phyloP scores from a whole-genome alignment of 495 filamentous ascomycete genomes.

The Aspergillus heteromorphus region DNA sequence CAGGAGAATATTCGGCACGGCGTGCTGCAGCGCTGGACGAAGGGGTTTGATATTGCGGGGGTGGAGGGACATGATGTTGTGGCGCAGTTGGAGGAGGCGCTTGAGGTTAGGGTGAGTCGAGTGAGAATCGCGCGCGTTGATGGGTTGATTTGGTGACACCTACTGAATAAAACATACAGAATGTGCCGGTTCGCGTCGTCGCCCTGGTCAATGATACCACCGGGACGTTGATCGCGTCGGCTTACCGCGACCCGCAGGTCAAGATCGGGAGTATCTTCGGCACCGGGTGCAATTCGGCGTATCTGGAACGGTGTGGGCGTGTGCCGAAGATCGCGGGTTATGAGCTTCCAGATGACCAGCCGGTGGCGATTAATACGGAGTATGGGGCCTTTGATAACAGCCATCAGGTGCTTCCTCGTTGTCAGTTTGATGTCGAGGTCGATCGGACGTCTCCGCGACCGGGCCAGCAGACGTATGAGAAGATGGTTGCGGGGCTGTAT shows the following conservation, averaged over 20 bases:
- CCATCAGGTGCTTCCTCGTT: conserved; percentile 69
- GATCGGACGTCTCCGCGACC: conserved; percentile 37
- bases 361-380: conserved; percentile 95
- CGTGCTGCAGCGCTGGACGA: conserved; percentile 90
- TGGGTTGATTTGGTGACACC: background rate
- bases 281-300: conserved; percentile 93
- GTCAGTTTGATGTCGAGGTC: conserved; percentile 29
- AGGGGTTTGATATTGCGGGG: conserved; percentile 86
- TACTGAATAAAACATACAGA: conserved; percentile 40
- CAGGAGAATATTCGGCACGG: conserved; percentile 87
- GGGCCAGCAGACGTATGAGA: conserved; percentile 44
- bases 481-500: conserved; percentile 46
- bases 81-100: conserved; percentile 75
- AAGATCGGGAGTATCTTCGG: conserved; percentile 94
- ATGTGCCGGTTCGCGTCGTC: conserved; percentile 76
- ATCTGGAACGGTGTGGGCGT: conserved; percentile 79
- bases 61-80: conserved; percentile 90
- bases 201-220: conserved; percentile 95
- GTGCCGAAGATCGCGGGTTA: conserved; percentile 81
- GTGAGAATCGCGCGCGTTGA: no score
- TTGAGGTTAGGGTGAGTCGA: conserved; percentile 59
- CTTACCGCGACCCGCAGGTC: conserved; percentile 77
- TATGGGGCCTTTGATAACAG: conserved; percentile 97
- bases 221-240: conserved; percentile 87
- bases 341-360: conserved; percentile 71